Evolutionary conservation across 202 grass and related monocot species (phyloP), one percentile per base, ranked within the genome.

Genomic region (Musa balbisiana): DNA sequence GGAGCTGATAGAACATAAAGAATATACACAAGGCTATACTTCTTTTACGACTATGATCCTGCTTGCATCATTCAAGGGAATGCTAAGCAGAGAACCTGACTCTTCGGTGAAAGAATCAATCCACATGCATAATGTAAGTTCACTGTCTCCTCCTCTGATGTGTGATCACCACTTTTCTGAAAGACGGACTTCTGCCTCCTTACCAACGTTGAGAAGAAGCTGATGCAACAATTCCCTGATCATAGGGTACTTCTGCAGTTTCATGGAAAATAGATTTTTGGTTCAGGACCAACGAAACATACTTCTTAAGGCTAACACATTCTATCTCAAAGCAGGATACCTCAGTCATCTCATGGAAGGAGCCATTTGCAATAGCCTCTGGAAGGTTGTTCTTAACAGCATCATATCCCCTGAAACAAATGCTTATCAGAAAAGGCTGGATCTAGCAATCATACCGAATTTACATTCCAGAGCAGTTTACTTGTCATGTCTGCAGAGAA

Each of bases 341-440:
- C 75, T 77, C 62, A 6, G 50, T 66, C n/a, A 67, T 21, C 29
- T 66, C 14, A 17, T 54, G 19, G 51, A 53, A 77, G 21, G 10
- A 66, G 29, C 62, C 75, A 43, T 27, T 77, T 77, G 75, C 53
- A 21, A 77, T 67, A 67, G 75, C 29, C 26, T 77, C 62, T 29
- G 75, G 75, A 51, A 77, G 49, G 25, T 49, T 65, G 49, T 53
- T 67, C 51, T 23, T 66, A 3, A 77, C 50, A 6, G 27, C 54
- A 1, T 26, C 49, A 53, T 66, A 77, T 27, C 62, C 75, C 62
- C 75, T 77, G 50, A 52, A 52, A 49, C 50, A 67, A 52, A 22
- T 24, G 24, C 20, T 51, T 59, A 5, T 17, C 26, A 53, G 49
- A 66, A 53, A 54, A 13, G 4, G 33, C 21, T 53, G 75, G 26